phyloP scores from a whole-genome alignment of 768 basidiomycete genomes.

The Trametes sanguinea region DNA sequence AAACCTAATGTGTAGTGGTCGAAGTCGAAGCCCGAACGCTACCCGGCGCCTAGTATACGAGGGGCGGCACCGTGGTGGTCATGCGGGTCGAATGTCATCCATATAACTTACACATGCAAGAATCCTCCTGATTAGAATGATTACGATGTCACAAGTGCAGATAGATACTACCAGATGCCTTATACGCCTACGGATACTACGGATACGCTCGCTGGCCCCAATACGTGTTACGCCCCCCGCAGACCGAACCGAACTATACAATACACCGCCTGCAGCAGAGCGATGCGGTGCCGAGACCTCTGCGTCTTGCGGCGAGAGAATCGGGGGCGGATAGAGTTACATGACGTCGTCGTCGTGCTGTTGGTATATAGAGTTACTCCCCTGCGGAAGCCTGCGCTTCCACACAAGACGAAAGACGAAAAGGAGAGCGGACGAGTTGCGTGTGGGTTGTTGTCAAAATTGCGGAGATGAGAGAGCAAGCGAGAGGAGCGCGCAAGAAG shows the following conservation, averaged over 20 bases:
- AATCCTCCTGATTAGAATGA: neutral
- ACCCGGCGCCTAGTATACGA: no score
- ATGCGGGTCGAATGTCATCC: no score
- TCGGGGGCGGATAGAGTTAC: no score
- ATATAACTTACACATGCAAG: neutral
- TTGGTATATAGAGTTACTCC: slow-evolving; percentile 8
- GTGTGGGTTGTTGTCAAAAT: no score
- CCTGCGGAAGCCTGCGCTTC: slow-evolving; percentile 1
- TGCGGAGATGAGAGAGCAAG: neutral
- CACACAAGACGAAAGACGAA: neutral
- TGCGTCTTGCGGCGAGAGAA: neutral
- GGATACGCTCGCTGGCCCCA: neutral
- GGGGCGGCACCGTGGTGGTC: no score
- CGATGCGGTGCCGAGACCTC: neutral
- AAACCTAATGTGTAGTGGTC: no score
- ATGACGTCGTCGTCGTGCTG: neutral
- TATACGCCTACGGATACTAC: neutral
- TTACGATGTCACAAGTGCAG: neutral
- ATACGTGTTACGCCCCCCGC: neutral
- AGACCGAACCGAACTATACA: neutral
- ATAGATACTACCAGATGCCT: no score
- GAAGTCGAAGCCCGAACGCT: no score
- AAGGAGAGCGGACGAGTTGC: neutral
- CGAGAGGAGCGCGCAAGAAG: neutral
- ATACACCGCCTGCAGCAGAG: neutral